phyloP scores from a whole-genome alignment of 768 basidiomycete species.

The Vararia minispora region DNA sequence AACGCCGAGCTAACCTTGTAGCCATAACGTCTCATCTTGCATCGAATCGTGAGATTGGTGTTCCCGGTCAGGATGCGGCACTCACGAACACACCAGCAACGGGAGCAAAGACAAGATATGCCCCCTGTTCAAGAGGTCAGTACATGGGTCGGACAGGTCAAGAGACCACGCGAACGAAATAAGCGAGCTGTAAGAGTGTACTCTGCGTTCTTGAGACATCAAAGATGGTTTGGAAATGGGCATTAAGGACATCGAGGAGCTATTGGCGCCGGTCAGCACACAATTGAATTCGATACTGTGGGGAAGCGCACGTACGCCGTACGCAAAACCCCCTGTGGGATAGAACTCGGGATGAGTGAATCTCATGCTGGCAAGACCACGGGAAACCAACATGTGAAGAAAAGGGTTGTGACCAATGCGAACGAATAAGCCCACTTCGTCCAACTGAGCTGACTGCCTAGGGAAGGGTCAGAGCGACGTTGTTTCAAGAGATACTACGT shows the following conservation, averaged over 20 bases:
- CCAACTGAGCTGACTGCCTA: constrained; percentile 10
- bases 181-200: constrained; percentile 64
- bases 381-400: constrained; percentile 59
- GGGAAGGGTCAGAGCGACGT: too few species aligned
- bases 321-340: constrained; percentile 52
- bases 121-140: constrained; percentile 28
- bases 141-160: neutral
- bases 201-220: constrained; percentile 59
- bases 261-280: constrained; percentile 21
- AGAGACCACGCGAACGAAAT: constrained; percentile 36
- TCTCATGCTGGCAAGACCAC: neutral
- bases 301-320: constrained; percentile 37
- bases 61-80: constrained; percentile 9
- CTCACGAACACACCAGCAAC: constrained; percentile 46
- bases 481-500: too few species aligned
- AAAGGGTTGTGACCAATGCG: constrained; percentile 59
- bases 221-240: constrained; percentile 66
- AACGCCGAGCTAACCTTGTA: constrained; percentile 38
- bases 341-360: neutral
- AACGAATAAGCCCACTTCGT: constrained; percentile 45
- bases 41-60: neutral
- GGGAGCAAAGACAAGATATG: constrained; percentile 51
- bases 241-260: constrained; percentile 59
- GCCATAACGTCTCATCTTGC: constrained; percentile 47
- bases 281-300: neutral